phyloP scores from a whole-genome alignment of 495 filamentous ascomycete genomes.

The Xylaria bambusicola region DNA sequence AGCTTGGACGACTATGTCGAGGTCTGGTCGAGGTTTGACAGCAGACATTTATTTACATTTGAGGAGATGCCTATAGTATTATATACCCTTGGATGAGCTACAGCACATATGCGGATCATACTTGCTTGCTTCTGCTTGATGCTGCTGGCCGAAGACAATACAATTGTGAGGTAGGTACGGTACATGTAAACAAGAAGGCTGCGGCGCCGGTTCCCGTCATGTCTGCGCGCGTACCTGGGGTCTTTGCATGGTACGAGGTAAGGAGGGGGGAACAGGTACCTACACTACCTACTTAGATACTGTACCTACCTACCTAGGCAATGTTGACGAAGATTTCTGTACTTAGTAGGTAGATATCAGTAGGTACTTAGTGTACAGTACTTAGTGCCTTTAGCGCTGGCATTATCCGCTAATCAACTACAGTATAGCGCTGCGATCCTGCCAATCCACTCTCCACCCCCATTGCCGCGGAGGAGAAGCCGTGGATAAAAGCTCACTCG shows the following conservation, averaged over 20 bases:
- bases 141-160: constrained; percentile 15
- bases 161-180: background rate
- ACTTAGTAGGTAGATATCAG: too few species aligned
- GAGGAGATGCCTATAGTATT: constrained; percentile 24
- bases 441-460: background rate
- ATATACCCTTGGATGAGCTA: constrained; percentile 17
- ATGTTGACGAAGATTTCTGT: too few species aligned
- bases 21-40: constrained; percentile 8
- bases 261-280: too few species aligned
- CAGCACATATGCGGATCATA: constrained; percentile 41
- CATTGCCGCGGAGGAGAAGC: constrained; percentile 1
- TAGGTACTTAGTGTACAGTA: too few species aligned
- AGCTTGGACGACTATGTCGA: background rate
- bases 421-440: background rate
- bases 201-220: constrained; percentile 17
- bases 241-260: constrained; percentile 16
- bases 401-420: background rate
- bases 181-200: constrained; percentile 8
- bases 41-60: constrained; percentile 26
- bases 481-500: background rate
- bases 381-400: too few species aligned
- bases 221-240: constrained; percentile 13
- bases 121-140: constrained; percentile 41
- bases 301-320: too few species aligned
- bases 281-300: too few species aligned